Conservation (phyloP, 148 eudicot species). For the Cornus suecica region DNA sequence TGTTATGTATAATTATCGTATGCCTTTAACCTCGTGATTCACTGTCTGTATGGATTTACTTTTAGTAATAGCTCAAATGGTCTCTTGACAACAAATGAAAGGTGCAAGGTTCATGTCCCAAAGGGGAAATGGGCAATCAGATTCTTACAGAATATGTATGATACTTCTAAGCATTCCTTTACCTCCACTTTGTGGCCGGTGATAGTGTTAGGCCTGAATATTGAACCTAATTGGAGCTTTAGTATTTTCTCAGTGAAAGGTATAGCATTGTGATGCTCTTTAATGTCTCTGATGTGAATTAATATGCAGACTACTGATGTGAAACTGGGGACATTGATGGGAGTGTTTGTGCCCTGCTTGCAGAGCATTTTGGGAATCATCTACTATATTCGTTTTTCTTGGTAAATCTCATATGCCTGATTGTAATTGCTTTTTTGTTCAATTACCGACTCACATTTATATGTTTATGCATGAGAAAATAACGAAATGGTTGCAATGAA, state of each 20-base stretch:
- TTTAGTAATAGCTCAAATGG: not conserved
- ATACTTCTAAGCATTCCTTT: not conserved
- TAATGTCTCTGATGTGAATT: conserved; percentile 11
- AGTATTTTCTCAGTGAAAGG: not conserved
- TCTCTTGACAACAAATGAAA: not conserved
- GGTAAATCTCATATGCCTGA: conserved; percentile 43
- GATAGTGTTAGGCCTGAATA: not conserved
- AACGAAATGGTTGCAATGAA: not conserved
- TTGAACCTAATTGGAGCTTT: not conserved
- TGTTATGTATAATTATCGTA: not conserved
- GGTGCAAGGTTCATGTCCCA: not conserved
- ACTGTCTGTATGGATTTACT: not conserved
- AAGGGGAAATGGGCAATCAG: not conserved
- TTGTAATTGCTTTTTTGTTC: conserved; percentile 4
- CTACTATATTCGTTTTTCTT: conserved; percentile 92
- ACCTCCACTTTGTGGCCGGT: not conserved
- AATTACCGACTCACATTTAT: not conserved
- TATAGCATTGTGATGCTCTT: not conserved
- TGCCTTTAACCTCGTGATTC: too few relatives aligned
- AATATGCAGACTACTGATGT: conserved; percentile 49
- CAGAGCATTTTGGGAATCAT: conserved; percentile 96
- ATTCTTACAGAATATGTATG: not conserved
- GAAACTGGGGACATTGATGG: conserved; percentile 93
- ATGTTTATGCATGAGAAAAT: not conserved
- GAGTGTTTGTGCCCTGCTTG: conserved; percentile 94